Conservation (phyloP, 371 early-diverging fungal genomes). For the Mortierella sp. region DNA sequence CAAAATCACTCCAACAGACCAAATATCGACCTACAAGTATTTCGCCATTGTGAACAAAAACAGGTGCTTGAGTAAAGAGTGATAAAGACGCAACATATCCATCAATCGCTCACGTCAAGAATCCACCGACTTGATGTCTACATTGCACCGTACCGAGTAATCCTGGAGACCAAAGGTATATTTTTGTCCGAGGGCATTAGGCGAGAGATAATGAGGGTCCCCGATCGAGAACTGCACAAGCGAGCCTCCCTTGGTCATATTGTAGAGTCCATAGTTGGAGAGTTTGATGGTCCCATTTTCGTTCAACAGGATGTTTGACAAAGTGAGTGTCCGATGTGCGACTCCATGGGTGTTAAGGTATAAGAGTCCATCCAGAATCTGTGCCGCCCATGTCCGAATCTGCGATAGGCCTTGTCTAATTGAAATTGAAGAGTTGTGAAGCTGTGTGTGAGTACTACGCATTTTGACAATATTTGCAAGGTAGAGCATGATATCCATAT, state of each 20-base stretch:
- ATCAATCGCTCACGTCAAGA: background rate
- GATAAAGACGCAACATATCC: too few relatives aligned
- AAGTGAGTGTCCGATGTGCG: constrained; percentile 65
- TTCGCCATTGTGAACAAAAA: too few relatives aligned
- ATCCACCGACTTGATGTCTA: background rate
- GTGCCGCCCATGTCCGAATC: constrained; percentile 68
- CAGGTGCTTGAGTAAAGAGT: too few relatives aligned
- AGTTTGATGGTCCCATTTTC: constrained; percentile 66
- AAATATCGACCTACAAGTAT: constrained; percentile 65
- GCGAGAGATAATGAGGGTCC: constrained; percentile 61
- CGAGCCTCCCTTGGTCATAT: constrained; percentile 71
- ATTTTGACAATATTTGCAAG: too few relatives aligned
- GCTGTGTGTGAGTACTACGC: background rate
- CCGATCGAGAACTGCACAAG: constrained; percentile 79
- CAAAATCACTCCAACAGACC: constrained; percentile 74
- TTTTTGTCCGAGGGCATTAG: constrained; percentile 38
- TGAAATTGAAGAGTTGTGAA: too few relatives aligned
- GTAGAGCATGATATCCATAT: too few relatives aligned
- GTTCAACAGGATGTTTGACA: constrained; percentile 64
- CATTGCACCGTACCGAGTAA: constrained; percentile 25
- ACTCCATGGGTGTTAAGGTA: constrained; percentile 65
- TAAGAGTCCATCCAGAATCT: constrained; percentile 66
- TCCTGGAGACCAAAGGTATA: constrained; percentile 20
- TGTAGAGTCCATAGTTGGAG: constrained; percentile 72
- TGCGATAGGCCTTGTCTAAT: constrained; percentile 28